Percentiles rank a stretch among this genome's conserved stretches.
Evolutionary conservation across 805 yeast genomes (phyloP).

Genomic region (Candida ovalis): DNA sequence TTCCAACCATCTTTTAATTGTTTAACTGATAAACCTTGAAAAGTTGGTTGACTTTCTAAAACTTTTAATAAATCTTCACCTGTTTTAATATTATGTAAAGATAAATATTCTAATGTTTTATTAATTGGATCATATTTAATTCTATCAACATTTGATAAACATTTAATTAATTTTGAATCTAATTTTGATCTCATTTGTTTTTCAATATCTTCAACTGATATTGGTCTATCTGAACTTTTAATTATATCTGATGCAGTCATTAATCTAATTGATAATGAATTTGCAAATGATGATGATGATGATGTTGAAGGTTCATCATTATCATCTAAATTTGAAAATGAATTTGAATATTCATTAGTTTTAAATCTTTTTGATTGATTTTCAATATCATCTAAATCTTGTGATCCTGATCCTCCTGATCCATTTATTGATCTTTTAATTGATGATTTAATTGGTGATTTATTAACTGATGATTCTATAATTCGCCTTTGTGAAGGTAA

Average conservation of each 20-base stretch:
- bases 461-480: conserved; percentile 10
- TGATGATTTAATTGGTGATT: conserved; percentile 2
- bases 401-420: too few relatives aligned
- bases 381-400: conserved; percentile 11
- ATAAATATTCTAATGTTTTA: conserved; percentile 77
- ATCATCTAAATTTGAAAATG: conserved; percentile 14
- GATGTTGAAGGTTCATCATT: conserved; percentile 10
- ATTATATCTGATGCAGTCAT: conserved; percentile 90
- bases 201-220: conserved; percentile 60
- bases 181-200: conserved; percentile 62
- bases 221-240: conserved; percentile 66
- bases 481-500: conserved; percentile 37
- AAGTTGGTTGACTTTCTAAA: conserved; percentile 76
- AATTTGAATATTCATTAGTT: neutral
- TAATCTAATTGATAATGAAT: conserved; percentile 71
- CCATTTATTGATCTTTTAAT: conserved; percentile 10
- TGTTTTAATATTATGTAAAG: conserved; percentile 81
- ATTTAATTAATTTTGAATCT: conserved; percentile 59
- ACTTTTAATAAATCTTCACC: conserved; percentile 73
- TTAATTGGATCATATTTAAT: conserved; percentile 61
- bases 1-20: conserved; percentile 88
- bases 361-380: conserved; percentile 16
- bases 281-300: neutral
- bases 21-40: conserved; percentile 81
- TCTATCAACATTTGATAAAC: conserved; percentile 72